A percentile compares a stretch with the other conserved stretches of the same genome.
Conservation (phyloP, 2,329 filamentous ascomycete species). For the Cladophialophora carrionii region DNA sequence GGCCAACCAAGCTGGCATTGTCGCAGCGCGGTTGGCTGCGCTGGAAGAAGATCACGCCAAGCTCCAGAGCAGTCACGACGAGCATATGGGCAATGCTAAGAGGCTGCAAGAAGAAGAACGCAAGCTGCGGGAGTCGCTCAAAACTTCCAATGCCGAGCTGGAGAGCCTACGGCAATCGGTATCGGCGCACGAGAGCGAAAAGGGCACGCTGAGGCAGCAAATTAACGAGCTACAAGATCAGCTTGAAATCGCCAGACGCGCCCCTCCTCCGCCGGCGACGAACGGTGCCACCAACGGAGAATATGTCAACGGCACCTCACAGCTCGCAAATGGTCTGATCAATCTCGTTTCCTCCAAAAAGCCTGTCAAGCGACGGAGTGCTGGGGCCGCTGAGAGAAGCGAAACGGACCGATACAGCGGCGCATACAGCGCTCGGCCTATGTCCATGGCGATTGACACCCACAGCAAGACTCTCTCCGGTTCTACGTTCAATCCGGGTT, state of each 20-base stretch:
- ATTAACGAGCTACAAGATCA: slow-evolving; percentile 89
- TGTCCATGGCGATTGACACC: slow-evolving; percentile 84
- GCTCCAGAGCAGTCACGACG: slow-evolving; percentile 84
- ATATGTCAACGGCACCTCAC: slow-evolving; percentile 62
- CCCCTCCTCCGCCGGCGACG: slow-evolving; percentile 65
- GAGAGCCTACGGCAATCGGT: slow-evolving; percentile 76
- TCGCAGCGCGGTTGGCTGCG: slow-evolving; percentile 81
- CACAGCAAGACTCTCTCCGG: slow-evolving; percentile 73
- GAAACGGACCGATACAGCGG: slow-evolving; percentile 88
- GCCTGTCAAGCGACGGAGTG: slow-evolving; percentile 83
- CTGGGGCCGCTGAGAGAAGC: slow-evolving; percentile 75
- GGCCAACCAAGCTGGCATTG: slow-evolving; percentile 96
- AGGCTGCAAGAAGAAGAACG: slow-evolving; percentile 93
- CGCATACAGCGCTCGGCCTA: slow-evolving; percentile 89
- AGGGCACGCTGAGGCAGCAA: slow-evolving; percentile 81
- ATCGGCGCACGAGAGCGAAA: slow-evolving; percentile 79
- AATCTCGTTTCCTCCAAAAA: slow-evolving; percentile 97
- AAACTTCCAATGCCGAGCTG: slow-evolving; percentile 76
- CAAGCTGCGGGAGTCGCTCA: slow-evolving; percentile 78
- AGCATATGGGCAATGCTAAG: slow-evolving; percentile 88
- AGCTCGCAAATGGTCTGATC: slow-evolving; percentile 75
- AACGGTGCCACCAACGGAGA: slow-evolving; percentile 57
- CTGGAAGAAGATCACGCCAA: slow-evolving; percentile 97
- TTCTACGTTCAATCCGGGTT: slow-evolving; percentile 75
- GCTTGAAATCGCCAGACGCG: slow-evolving; percentile 81